These are phyloP conservation scores for Exophiala spinifera DNA, from an alignment of 2,329 filamentous ascomycete species.

Conservation along the genomic window DNA sequence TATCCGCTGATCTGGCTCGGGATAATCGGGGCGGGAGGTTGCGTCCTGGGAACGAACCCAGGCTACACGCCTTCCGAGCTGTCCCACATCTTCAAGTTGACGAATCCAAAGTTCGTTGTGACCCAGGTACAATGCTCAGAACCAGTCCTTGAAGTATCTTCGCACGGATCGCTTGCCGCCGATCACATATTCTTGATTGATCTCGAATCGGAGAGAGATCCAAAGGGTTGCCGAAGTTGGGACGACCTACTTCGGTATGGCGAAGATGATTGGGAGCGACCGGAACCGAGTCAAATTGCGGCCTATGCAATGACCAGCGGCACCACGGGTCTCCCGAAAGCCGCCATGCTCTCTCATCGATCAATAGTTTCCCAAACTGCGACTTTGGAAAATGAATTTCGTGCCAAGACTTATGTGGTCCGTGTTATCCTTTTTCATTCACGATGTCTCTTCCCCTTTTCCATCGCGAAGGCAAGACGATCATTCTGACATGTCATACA, in stretches of 20 bases:
- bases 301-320: conserved; percentile 51
- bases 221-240: conserved; percentile 11
- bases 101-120: conserved; percentile 47
- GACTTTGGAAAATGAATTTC: conserved; percentile 22
- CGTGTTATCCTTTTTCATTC: background rate
- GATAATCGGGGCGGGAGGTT: conserved; percentile 47
- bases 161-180: conserved; percentile 26
- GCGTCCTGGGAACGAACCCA: conserved; percentile 52
- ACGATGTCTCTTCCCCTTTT: background rate
- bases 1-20: conserved; percentile 41
- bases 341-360: conserved; percentile 56
- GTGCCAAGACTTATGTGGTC: conserved; percentile 16
- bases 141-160: conserved; percentile 37
- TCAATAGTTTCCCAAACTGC: conserved; percentile 25
- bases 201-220: background rate
- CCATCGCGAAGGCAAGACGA: background rate
- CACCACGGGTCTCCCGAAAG: conserved; percentile 61
- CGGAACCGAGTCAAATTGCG: conserved; percentile 46
- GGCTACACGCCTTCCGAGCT: conserved; percentile 48
- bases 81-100: conserved; percentile 45
- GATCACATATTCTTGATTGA: conserved; percentile 39
- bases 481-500: conserved; percentile 25
- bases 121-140: conserved; percentile 40
- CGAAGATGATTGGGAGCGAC: conserved; percentile 45
- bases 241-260: conserved; percentile 38